Base-by-base conservation (phyloP, 306 rosid genomes). In the Dalbergia cultrata region DNA sequence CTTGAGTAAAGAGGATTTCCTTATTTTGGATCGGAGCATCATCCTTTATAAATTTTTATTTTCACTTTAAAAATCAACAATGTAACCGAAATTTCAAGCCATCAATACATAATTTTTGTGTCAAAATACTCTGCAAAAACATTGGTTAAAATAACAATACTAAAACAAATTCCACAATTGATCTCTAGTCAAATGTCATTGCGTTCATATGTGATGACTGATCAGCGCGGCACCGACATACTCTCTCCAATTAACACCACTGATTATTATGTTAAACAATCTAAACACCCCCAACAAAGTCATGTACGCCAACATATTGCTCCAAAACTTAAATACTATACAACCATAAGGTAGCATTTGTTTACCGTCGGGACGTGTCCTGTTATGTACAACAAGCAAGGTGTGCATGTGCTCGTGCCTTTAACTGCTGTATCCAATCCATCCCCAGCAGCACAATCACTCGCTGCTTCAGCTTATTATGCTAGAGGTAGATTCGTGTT, bases 401-500 rank as follows among this genome's bases (percentile, higher is more conserved):
- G 31, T 16, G 13, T 47, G 52, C 81, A 58, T 61, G 77, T 67
- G 82, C 45, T 67, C 59, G 57, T 69, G 70, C 76, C 37, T 43
- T 75, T 19, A 13, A 6, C 19, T 37, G 72, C 5, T 13, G 14
- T 53, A 26, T 26, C 26, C 9, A 44, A 60, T 57, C 4, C 11
- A 12, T 41, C 65, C 34, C 68, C 44, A 17, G 39, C 47, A 13
- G 3, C 26, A 70, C 34, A 64, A 50, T 43, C 12, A 34, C 13
- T 9, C 18, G 7, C 10, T 4, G 1, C 41, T 35, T 35, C 41
- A 35, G 41, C 5, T 37, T 37, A 4, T 6, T 26, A 26, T 34
- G 37, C 18, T 45, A 18, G 52, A 10, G 13, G 56, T 18, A 67
- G 60, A 33, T 62, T 69, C 76, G 39, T 47, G 62, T 75, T 31